phyloP scores from a whole-genome alignment of 148 eudicot species.

The Chenopodium formosanum region DNA sequence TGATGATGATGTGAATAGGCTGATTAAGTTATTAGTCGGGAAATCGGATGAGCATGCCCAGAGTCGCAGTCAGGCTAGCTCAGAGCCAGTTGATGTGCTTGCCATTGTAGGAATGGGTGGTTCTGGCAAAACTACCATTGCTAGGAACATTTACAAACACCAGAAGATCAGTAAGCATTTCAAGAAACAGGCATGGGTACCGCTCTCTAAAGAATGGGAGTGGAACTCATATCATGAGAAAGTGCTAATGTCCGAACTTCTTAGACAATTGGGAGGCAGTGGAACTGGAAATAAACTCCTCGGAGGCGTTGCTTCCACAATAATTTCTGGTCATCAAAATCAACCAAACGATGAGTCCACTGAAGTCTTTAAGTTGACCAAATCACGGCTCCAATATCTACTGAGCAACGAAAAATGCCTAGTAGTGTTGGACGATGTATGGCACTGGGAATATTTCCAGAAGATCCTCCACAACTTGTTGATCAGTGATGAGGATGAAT shows the following conservation, averaged over 20 bases:
- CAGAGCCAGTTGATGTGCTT: background rate
- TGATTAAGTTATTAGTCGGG: slow-evolving; percentile 1
- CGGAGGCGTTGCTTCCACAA: too few species aligned
- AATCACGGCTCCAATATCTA: background rate
- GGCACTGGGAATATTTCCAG: slow-evolving; percentile 13
- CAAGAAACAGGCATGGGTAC: slow-evolving; percentile 25
- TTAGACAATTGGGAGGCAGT: background rate
- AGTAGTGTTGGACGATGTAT: slow-evolving; percentile 25
- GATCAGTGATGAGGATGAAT: background rate
- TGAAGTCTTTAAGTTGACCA: background rate
- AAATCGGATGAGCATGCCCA: too few species aligned
- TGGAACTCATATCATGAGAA: too few species aligned
- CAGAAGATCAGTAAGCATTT: slow-evolving; percentile 13
- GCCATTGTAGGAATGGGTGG: slow-evolving; percentile 40
- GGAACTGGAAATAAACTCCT: too few species aligned
- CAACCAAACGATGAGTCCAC: background rate
- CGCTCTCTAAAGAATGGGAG: slow-evolving; percentile 16
- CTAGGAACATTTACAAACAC: slow-evolving; percentile 25
- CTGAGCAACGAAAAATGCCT: background rate
- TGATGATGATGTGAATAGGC: slow-evolving; percentile 6
- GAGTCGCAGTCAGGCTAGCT: too few species aligned
- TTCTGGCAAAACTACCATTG: slow-evolving; percentile 34
- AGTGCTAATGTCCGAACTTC: background rate
- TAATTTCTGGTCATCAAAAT: background rate
- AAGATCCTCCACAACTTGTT: background rate